Percentiles rank a stretch among this genome's conserved stretches.
Conservation (phyloP, 495 filamentous ascomycete genomes). For the Aspergillus saccharolyticus region DNA sequence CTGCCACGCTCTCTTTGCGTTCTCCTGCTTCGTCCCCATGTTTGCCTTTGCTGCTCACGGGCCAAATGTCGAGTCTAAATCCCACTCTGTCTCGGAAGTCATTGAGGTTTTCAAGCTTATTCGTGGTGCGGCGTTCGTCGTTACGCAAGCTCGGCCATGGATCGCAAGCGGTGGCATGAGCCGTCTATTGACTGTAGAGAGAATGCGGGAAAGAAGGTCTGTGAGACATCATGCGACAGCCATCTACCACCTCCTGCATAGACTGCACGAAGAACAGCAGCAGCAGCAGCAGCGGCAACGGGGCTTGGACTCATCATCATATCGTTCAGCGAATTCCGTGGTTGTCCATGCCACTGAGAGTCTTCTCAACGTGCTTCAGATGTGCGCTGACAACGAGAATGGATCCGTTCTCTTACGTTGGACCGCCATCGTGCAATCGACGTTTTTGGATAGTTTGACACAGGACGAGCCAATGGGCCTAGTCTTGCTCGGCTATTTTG, state of each 20-base stretch:
- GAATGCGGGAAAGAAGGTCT: background rate
- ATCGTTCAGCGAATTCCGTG: background rate
- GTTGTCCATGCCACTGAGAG: background rate
- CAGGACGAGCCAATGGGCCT: constrained; percentile 2
- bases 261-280: background rate
- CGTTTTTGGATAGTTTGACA: constrained; percentile 7
- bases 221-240: background rate
- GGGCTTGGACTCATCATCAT: background rate
- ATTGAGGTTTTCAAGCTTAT: constrained; percentile 12
- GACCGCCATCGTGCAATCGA: constrained; percentile 4
- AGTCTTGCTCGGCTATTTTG: constrained; percentile 4
- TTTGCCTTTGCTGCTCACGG: constrained; percentile 9
- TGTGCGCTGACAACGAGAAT: constrained; percentile 2
- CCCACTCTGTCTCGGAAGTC: constrained; percentile 6
- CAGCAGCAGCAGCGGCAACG: background rate
- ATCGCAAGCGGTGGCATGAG: constrained; percentile 13
- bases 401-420: constrained; percentile 3
- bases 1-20: constrained; percentile 12
- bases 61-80: background rate
- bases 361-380: background rate
- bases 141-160: constrained; percentile 11
- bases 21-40: constrained; percentile 9
- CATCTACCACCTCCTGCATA: background rate
- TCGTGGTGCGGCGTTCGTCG: constrained; percentile 11
- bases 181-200: constrained; percentile 2